Base-by-base conservation (phyloP, 306 rosid genomes). In the Geum urbanum region DNA sequence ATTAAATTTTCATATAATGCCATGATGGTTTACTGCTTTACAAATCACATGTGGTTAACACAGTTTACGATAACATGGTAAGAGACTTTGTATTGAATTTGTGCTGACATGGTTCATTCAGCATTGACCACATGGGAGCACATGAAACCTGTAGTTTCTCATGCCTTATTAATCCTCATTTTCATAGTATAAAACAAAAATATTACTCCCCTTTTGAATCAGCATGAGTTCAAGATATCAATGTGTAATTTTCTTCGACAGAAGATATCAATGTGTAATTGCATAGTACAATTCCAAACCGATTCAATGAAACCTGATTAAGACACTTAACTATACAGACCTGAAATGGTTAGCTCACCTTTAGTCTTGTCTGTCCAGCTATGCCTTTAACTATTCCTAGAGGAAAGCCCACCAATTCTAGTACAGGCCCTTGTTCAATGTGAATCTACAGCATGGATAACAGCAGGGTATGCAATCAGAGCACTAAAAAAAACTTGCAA, bases 391-490 rank as follows among this genome's bases (percentile, higher is more conserved):
- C 97, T 64, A 82, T 91, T 76, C 90, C 98, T 45, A 90, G 84
- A 39, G 96, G 98, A 71, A 84, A 86, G 77, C 97, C 96, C 66
- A 66, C 77, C 79, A 81, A 79, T 76, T 90, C 96, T 73, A 92
- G 85, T 77, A 85, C 96, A 10, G 94, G 96, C 63, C 98, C 97
- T 67, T 92, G 98, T 75, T 92, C 96, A 74, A 90, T 88, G 82
- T 92, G 98, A 80, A 92, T 85, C 98, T 92, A 88, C 75, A 79
- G 43, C 55, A 56, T 22, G 12, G 8, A 43, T 7, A 69, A 44
- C 32, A 60, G 43, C 12, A 69, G 66, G 57, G 46, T 66, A 40
- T 55, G 63, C 24, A 19, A n/a, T 61, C 53, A 49, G 72, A 66
- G 54, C 46, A 40, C 35, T 48, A 10, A 8, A 47, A 67, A 10